Percentiles rank a stretch among this genome's conserved stretches.
Conservation (phyloP, 1,139 yeast species). For the Taphrina wiesneri region DNA sequence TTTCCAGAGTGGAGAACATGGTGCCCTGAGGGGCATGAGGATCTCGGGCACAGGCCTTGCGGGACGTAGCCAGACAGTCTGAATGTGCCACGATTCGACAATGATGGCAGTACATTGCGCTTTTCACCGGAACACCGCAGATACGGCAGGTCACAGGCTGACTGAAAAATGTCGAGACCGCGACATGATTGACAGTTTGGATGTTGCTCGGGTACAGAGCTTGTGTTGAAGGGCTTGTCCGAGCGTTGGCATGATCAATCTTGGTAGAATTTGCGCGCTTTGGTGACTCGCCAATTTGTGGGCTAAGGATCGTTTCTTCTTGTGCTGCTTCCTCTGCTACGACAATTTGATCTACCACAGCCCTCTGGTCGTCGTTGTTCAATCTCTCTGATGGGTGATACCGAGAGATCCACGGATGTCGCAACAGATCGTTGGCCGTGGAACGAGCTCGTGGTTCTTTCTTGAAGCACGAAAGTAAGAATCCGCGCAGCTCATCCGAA, state of each 20-base stretch:
- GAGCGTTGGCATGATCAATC: background rate
- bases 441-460: constrained; percentile 65
- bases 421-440: constrained; percentile 57
- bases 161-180: background rate
- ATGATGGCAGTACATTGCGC: constrained; percentile 10
- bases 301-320: background rate
- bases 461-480: constrained; percentile 73
- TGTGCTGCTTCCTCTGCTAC: background rate
- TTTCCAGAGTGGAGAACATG: background rate
- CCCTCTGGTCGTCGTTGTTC: background rate
- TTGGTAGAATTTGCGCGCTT: background rate
- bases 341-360: background rate
- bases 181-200: background rate
- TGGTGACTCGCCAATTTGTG: background rate
- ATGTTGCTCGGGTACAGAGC: background rate
- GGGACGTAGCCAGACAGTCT: background rate
- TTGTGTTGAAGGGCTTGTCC: background rate
- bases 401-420: constrained; percentile 61
- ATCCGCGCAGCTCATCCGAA: constrained; percentile 55
- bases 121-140: background rate
- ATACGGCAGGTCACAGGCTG: background rate
- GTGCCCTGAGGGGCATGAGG: background rate
- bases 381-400: background rate
- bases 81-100: constrained; percentile 12
- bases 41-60: background rate